A percentile compares a stretch with the other conserved stretches of the same genome.
Conservation (phyloP, 148 eudicot species). For the Amaranthus hypochondriacus region DNA sequence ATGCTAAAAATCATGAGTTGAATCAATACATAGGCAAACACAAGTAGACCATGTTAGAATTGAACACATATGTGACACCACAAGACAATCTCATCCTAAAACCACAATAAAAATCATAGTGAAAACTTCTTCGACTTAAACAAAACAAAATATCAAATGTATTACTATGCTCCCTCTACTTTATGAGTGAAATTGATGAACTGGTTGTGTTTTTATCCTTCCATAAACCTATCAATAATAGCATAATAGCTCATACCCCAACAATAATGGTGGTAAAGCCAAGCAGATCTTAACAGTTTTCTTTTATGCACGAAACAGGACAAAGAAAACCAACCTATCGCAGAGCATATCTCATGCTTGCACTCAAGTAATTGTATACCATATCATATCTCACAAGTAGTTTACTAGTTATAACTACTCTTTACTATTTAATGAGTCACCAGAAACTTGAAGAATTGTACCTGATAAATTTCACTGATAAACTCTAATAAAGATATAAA, state of each 20-base stretch:
- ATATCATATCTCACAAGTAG: background rate
- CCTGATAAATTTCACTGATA: constrained; percentile 97
- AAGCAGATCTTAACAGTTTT: background rate
- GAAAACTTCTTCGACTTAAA: background rate
- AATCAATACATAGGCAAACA: background rate
- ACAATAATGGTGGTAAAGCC: background rate
- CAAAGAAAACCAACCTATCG: background rate
- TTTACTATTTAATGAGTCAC: background rate
- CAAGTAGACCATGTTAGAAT: background rate
- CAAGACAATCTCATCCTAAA: background rate
- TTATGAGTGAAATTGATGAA: background rate
- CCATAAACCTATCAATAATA: background rate
- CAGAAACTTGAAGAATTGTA: constrained; percentile 18
- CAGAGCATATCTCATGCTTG: background rate
- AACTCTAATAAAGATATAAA: constrained; percentile 90
- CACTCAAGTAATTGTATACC: background rate
- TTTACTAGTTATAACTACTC: background rate
- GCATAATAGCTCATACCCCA: background rate
- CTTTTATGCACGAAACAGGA: background rate
- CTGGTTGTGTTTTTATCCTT: background rate
- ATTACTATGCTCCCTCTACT: background rate
- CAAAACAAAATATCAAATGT: background rate
- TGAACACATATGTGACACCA: background rate
- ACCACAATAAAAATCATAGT: background rate
- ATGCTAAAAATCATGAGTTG: background rate